Evolutionary conservation across 2,329 filamentous ascomycete genomes (phyloP).

Genomic region (Diaporthe vexans): DNA sequence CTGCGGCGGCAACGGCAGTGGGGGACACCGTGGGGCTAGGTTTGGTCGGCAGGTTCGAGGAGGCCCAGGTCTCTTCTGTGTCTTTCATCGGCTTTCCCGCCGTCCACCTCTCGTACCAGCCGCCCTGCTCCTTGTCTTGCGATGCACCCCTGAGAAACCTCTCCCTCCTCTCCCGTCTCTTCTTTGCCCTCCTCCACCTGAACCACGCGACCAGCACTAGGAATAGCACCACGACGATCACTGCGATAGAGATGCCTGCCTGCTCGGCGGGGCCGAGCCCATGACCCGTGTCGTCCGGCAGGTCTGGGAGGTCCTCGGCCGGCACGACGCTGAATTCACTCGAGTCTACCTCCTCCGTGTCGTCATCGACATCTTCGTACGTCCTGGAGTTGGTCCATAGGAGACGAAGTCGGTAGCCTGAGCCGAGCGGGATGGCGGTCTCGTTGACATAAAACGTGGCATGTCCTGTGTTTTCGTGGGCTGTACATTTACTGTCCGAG

Average conservation of each 20-base stretch:
- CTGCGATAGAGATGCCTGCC: slow-evolving; percentile 26
- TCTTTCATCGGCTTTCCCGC: not conserved
- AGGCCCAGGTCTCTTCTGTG: not conserved
- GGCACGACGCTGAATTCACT: slow-evolving; percentile 21
- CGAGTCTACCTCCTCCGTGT: slow-evolving; percentile 4
- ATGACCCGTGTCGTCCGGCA: not conserved
- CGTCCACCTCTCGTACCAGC: slow-evolving; percentile 24
- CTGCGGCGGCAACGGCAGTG: too few relatives aligned
- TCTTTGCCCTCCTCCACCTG: slow-evolving; percentile 34
- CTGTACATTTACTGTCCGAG: slow-evolving; percentile 13
- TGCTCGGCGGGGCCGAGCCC: slow-evolving; percentile 15
- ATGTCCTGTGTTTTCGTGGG: slow-evolving; percentile 14
- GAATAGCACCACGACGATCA: slow-evolving; percentile 21
- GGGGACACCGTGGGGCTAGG: not conserved
- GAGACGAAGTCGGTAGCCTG: slow-evolving; percentile 23
- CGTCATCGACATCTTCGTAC: slow-evolving; percentile 25
- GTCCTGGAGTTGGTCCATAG: slow-evolving; percentile 22
- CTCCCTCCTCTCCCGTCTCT: slow-evolving; percentile 5
- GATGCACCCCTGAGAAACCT: not conserved
- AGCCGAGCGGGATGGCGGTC: not conserved
- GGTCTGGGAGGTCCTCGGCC: not conserved
- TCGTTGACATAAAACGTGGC: slow-evolving; percentile 24
- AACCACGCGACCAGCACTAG: slow-evolving; percentile 5
- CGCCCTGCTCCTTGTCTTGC: slow-evolving; percentile 11
- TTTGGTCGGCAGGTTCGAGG: not conserved